Base-by-base conservation (phyloP, 768 basidiomycete species). In the Russula sp. region DNA sequence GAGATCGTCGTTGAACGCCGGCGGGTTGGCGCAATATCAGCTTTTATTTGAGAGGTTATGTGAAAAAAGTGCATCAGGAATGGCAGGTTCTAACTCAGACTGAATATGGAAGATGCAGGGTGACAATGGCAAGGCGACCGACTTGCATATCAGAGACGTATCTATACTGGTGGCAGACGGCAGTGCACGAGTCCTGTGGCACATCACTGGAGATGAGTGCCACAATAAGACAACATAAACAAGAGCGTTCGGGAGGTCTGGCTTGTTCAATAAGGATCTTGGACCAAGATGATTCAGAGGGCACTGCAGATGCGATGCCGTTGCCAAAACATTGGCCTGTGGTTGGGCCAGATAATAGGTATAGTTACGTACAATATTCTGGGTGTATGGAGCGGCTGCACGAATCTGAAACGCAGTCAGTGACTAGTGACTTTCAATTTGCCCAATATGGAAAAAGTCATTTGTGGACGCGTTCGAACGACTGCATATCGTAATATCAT, bases 1-100 rank as follows among this genome's bases (percentile, higher is more conserved):
- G 56, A 58, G 32, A 62, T 58, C 3, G 50, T 58, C 48, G 61
- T 62, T 32, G 61, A 62, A 34, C 25, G 25, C 32, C 61, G 43
- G 38, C 56, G 56, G 32, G 13, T 9, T 22, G 50, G 56, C n/a
- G 8, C 2, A 18, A 5, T 45, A 5, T 53, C 43, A 9, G 10
- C 29, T 14, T 8, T 41, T 14, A 45, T 35, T 22, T 25, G 36
- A 34, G 50, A 9, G 5, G 20, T 3, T 6, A 14, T 35, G 4
- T 13, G 32, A 41, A 43, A 62, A 29, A 53, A 57, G 45, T 42
- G 32, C 13, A 25, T 57, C 3, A 32, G 20, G 39, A 38, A 48
- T 42, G 13, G 35, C 42, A 35, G 14, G 35, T 13, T 45, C 7
- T 18, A 41, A 22, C 22, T 56, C 20, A 7, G 7, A 49, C 22